phyloP scores from a whole-genome alignment of 345 rosid genomes.

The Heritiera fomes region DNA sequence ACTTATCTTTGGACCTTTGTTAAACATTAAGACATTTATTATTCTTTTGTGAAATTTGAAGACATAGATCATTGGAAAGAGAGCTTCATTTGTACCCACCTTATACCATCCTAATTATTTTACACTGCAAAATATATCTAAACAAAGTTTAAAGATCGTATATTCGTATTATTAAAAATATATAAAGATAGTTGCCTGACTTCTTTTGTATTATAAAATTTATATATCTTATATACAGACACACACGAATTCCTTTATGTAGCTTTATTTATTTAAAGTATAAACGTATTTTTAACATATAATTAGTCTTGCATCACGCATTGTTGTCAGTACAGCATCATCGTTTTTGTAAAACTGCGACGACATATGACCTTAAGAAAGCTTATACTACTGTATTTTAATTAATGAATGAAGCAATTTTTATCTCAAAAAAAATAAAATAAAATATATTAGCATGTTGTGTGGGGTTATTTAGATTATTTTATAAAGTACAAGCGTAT shows the following conservation, averaged over 20 bases:
- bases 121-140: no score
- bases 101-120: background rate
- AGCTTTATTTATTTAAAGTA: background rate
- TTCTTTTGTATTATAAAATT: background rate
- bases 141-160: no score
- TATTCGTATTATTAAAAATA: no score
- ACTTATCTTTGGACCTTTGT: constrained; percentile 13
- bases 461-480: no score
- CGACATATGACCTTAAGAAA: no score
- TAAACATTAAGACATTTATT: background rate
- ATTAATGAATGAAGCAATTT: no score
- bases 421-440: no score
- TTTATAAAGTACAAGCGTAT: background rate
- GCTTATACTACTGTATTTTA: no score
- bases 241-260: background rate
- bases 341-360: no score
- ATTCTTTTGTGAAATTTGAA: background rate
- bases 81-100: background rate
- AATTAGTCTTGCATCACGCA: no score
- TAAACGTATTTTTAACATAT: background rate
- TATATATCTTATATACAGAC: background rate
- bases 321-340: no score
- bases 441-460: no score
- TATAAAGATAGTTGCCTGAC: background rate
- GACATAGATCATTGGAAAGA: background rate